Base-by-base conservation (phyloP, 768 basidiomycete species). In the Hygrophorus pudorinus region DNA sequence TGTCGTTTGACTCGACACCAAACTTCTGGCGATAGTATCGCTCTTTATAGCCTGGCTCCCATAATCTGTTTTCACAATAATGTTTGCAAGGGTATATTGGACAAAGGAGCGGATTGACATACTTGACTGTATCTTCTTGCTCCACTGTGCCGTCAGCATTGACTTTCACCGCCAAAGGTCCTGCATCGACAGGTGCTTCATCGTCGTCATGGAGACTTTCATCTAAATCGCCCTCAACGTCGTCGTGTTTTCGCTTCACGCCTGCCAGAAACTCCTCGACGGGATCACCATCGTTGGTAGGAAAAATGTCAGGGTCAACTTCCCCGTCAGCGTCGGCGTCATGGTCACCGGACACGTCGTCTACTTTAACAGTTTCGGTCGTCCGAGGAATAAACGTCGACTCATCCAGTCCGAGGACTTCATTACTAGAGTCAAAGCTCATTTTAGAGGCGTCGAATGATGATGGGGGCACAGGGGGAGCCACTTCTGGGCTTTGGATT, bases 21-120 rank as follows among this genome's bases (percentile, higher is more conserved):
- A 98, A 99, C 65, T 99, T 99, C 56, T 88, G 83, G 37, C 75
- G 72, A 55, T 99, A 99, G 60, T 99, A 99, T 32, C 96, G 78
- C 52, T 93, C 89, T 59, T 79, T 81, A 63, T 99, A 99, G 20
- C 94, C 96, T 1, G 92, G 81, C 61, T 98, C 92, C 81, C 89
- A 99, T 16, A 98, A 66, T 57, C 94, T 97, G 53, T 4, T 24
- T 24, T 24, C 24, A 41, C 47, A 18, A 48, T 43, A 38, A 46
- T 32, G 53, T 29, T 45, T 55, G 11, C 41, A 36, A 3, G 14
- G 41, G 21, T 38, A 30, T 6, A 37, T 16, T 33, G 5, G 38
- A 29, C 10, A n/a, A 34, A 38, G 32, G 36, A 17, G 35, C 43
- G 14, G 18, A 50, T 28, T 41, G 14, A 68, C 85, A 52, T 62